phyloP scores from a whole-genome alignment of 2,329 filamentous ascomycete genomes.

The Teratosphaeria gauchensis region DNA sequence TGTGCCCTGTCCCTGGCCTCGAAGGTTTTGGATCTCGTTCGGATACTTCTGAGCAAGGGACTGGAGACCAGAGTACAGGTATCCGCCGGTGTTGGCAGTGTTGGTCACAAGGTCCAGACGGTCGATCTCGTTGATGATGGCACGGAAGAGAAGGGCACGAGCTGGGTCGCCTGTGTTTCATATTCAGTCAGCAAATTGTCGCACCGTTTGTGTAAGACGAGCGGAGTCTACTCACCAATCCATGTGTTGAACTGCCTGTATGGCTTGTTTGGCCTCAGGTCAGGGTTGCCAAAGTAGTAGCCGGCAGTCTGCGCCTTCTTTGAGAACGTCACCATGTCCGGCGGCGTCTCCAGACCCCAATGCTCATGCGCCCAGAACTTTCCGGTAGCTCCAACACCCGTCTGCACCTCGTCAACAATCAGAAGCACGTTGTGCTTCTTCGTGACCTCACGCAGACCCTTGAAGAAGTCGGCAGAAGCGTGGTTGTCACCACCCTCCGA shows the following conservation, averaged over 20 bases:
- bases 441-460: slow-evolving; percentile 68
- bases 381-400: slow-evolving; percentile 81
- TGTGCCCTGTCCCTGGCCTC: slow-evolving; percentile 79
- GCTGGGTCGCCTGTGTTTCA: slow-evolving; percentile 60
- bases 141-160: slow-evolving; percentile 73
- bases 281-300: slow-evolving; percentile 78
- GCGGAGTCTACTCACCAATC: slow-evolving; percentile 46
- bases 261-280: slow-evolving; percentile 77
- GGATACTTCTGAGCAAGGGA: slow-evolving; percentile 61
- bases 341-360: slow-evolving; percentile 70
- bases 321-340: slow-evolving; percentile 89
- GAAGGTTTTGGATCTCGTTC: slow-evolving; percentile 67
- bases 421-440: slow-evolving; percentile 67
- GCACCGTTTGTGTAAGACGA: neutral
- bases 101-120: slow-evolving; percentile 66
- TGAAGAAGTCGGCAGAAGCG: slow-evolving; percentile 80
- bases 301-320: slow-evolving; percentile 93
- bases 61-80: slow-evolving; percentile 64
- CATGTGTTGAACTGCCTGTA: slow-evolving; percentile 97
- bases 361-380: slow-evolving; percentile 97
- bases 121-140: slow-evolving; percentile 74
- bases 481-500: slow-evolving; percentile 94
- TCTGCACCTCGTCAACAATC: slow-evolving; percentile 93
- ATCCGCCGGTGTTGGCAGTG: slow-evolving; percentile 68
- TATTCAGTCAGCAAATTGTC: slow-evolving; percentile 3